Conservation (phyloP, 2,329 filamentous ascomycete genomes). For the Diaporthe batatas region DNA sequence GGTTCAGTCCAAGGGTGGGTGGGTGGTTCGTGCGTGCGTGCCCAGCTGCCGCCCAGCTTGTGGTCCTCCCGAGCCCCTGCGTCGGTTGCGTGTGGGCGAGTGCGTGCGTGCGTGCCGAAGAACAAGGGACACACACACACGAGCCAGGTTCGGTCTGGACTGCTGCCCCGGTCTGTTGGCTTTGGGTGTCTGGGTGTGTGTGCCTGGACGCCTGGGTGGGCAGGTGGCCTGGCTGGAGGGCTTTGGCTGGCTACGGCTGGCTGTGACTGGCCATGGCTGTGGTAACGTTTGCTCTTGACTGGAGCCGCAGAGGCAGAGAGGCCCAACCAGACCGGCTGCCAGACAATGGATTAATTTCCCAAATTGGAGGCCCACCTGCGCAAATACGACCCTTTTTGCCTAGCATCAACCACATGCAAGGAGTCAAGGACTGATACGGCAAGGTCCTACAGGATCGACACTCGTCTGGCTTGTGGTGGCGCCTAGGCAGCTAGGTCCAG, state of each 20-base stretch:
- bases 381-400: slow-evolving; percentile 28
- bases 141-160: slow-evolving; percentile 30
- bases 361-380: slow-evolving; percentile 30
- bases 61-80: slow-evolving; percentile 33
- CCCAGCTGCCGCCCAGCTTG: slow-evolving; percentile 23
- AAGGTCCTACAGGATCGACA: slow-evolving; percentile 22
- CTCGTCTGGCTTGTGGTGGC: slow-evolving; percentile 6
- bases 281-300: neutral
- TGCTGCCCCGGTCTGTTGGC: neutral
- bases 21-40: slow-evolving; percentile 25
- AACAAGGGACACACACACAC: slow-evolving; percentile 7
- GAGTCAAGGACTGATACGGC: slow-evolving; percentile 18
- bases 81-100: slow-evolving; percentile 25
- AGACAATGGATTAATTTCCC: slow-evolving; percentile 30
- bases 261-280: neutral
- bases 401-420: slow-evolving; percentile 18
- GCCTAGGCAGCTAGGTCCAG: neutral
- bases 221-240: neutral
- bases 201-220: neutral
- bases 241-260: neutral
- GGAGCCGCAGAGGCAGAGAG: slow-evolving; percentile 26
- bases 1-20: slow-evolving; percentile 24
- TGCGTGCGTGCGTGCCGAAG: slow-evolving; percentile 22
- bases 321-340: slow-evolving; percentile 16
- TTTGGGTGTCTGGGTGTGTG: neutral